Conservation (phyloP, 2,329 filamentous ascomycete species). For the Microdochium bolleyi region DNA sequence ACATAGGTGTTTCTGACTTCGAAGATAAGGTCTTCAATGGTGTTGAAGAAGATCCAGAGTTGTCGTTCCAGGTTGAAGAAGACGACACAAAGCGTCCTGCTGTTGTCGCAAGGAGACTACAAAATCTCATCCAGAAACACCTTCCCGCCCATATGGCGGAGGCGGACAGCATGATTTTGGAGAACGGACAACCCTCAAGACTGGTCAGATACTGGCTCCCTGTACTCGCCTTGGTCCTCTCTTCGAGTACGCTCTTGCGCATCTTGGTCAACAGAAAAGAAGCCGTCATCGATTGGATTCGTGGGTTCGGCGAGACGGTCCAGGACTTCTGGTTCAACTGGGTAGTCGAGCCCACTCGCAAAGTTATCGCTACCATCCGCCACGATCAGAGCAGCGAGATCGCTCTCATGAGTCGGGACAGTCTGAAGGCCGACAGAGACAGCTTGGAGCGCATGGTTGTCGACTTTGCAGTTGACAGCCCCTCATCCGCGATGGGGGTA, state of each 20-base stretch:
- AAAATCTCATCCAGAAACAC: conserved; percentile 59
- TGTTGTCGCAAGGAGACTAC: conserved; percentile 58
- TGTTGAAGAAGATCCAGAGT: conserved; percentile 52
- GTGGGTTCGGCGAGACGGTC: conserved; percentile 68
- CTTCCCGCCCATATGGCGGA: conserved; percentile 58
- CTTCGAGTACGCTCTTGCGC: conserved; percentile 78
- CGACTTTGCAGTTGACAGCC: conserved; percentile 84
- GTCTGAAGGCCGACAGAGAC: conserved; percentile 79
- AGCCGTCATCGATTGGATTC: conserved; percentile 73
- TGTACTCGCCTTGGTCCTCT: conserved; percentile 61
- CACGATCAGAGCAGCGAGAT: conserved; percentile 91
- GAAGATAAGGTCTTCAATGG: conserved; percentile 58
- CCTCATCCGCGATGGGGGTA: conserved; percentile 45
- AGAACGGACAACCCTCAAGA: conserved; percentile 68
- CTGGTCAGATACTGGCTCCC: conserved; percentile 88
- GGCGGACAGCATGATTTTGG: conserved; percentile 45
- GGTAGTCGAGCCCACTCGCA: conserved; percentile 79
- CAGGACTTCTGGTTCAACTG: conserved; percentile 95
- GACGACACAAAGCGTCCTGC: conserved; percentile 40
- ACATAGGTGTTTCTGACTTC: conserved; percentile 54
- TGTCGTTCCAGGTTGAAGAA: conserved; percentile 44
- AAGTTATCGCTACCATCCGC: conserved; percentile 83
- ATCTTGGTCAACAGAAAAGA: conserved; percentile 67
- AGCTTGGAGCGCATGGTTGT: conserved; percentile 97
- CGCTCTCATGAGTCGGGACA: conserved; percentile 92